phyloP scores from a whole-genome alignment of 495 filamentous ascomycete genomes.

The Penicillium flavigenum region DNA sequence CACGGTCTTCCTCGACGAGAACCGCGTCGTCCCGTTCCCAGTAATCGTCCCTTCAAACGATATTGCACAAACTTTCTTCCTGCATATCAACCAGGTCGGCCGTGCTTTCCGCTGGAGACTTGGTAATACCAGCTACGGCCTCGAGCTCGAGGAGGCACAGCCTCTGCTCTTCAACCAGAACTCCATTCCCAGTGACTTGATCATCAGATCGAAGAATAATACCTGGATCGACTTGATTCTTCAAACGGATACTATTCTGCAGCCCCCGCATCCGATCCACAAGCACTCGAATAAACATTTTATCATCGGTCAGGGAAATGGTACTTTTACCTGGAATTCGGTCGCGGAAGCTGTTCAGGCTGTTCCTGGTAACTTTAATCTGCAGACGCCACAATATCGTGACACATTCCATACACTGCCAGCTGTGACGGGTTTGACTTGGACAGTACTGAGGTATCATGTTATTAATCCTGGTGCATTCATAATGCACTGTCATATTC shows the following conservation, averaged over 20 bases:
- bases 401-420: slow-evolving; percentile 50
- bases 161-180: slow-evolving; percentile 51
- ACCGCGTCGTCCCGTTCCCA: slow-evolving; percentile 43
- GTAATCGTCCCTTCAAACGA: slow-evolving; percentile 34
- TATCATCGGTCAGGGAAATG: slow-evolving; percentile 52
- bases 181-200: slow-evolving; percentile 37
- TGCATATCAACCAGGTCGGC: slow-evolving; percentile 37
- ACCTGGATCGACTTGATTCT: slow-evolving; percentile 62
- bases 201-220: slow-evolving; percentile 51
- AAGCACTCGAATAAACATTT: slow-evolving; percentile 63
- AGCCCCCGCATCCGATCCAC: slow-evolving; percentile 57
- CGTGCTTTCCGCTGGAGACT: slow-evolving; percentile 49
- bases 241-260: slow-evolving; percentile 30
- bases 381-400: slow-evolving; percentile 50
- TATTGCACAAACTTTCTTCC: slow-evolving; percentile 41
- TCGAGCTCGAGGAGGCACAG: slow-evolving; percentile 37
- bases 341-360: slow-evolving; percentile 52
- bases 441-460: slow-evolving; percentile 57
- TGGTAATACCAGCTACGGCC: slow-evolving; percentile 37
- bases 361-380: slow-evolving; percentile 52
- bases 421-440: slow-evolving; percentile 35
- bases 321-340: slow-evolving; percentile 48
- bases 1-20: slow-evolving; percentile 42
- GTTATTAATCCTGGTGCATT: slow-evolving; percentile 59
- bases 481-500: slow-evolving; percentile 61